These are phyloP conservation scores for Cryphonectria naterciae DNA, from an alignment of 2,329 filamentous ascomycete genomes.

Conservation along the genomic window DNA sequence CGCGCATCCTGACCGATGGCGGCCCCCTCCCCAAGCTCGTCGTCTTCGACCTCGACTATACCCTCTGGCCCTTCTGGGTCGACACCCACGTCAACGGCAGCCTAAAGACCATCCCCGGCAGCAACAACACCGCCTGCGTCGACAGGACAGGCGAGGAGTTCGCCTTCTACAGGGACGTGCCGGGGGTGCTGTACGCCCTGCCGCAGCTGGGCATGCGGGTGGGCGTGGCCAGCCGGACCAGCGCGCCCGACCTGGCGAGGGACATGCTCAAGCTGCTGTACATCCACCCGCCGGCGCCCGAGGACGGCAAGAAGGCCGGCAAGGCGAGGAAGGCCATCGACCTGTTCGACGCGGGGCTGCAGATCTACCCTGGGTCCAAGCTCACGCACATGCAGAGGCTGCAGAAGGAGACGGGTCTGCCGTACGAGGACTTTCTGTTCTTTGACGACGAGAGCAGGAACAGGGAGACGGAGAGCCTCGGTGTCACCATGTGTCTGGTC, in stretches of 20 bases:
- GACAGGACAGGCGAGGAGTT: conserved; percentile 69
- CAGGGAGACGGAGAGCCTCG: conserved; percentile 75
- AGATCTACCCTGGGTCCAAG: conserved; percentile 80
- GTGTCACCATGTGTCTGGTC: conserved; percentile 84
- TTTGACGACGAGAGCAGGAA: conserved; percentile 94
- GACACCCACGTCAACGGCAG: conserved; percentile 84
- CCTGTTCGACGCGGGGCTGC: conserved; percentile 62
- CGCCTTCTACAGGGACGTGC: conserved; percentile 72
- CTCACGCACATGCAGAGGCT: conserved; percentile 81
- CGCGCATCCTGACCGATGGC: conserved; percentile 54
- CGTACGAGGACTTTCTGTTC: conserved; percentile 87
- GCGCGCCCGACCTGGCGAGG: conserved; percentile 76
- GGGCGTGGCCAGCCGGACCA: conserved; percentile 77
- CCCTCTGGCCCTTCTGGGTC: conserved; percentile 98
- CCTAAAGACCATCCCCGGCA: conserved; percentile 53
- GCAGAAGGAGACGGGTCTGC: conserved; percentile 69
- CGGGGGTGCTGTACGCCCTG: conserved; percentile 67
- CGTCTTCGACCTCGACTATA: conserved; percentile 97
- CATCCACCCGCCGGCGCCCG: conserved; percentile 45
- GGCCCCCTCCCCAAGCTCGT: conserved; percentile 80
- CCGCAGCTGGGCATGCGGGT: conserved; percentile 40
- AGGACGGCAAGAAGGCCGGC: conserved; percentile 31
- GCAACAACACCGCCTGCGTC: conserved; percentile 46
- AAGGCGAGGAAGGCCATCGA: conserved; percentile 56
- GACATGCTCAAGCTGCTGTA: conserved; percentile 80